A percentile compares a stretch with the other conserved stretches of the same genome.
These are phyloP conservation scores for Polysphondylium violaceum DNA, from an alignment of 78 protist genomes.

Conservation along the genomic window DNA sequence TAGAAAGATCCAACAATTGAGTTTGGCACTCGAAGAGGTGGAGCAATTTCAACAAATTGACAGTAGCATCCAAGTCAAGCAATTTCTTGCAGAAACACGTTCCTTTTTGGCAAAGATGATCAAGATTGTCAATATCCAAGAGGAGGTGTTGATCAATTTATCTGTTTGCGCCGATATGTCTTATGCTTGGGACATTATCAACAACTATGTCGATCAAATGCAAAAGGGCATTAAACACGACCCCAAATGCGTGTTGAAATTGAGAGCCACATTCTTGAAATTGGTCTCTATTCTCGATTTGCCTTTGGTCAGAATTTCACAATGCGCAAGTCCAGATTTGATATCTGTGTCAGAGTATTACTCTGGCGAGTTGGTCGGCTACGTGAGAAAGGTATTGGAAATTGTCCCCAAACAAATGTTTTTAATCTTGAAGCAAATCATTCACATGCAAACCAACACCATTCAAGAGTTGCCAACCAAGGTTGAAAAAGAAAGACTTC, in stretches of 20 bases:
- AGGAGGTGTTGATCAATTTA: slow-evolving; percentile 84
- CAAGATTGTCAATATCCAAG: slow-evolving; percentile 91
- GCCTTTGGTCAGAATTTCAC: slow-evolving; percentile 95
- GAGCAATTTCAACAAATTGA: slow-evolving; percentile 96
- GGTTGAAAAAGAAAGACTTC: slow-evolving; percentile 86
- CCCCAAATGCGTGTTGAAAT: slow-evolving; percentile 89
- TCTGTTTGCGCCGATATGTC: slow-evolving; percentile 90
- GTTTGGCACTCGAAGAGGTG: slow-evolving; percentile 94
- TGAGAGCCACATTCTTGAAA: slow-evolving; percentile 97
- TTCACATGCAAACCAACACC: slow-evolving; percentile 86
- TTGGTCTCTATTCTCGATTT: slow-evolving; percentile 94
- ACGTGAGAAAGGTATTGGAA: slow-evolving; percentile 94
- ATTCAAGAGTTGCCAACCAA: slow-evolving; percentile 90
- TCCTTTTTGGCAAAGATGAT: slow-evolving; percentile 90
- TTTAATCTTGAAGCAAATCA: slow-evolving; percentile 85
- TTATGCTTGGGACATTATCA: slow-evolving; percentile 95
- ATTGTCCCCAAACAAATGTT: slow-evolving; percentile 95
- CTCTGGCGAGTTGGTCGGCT: slow-evolving; percentile 90
- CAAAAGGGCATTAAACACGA: slow-evolving; percentile 84
- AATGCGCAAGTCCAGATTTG: slow-evolving; percentile 91
- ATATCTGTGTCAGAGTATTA: slow-evolving; percentile 95
- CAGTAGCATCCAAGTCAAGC: slow-evolving; percentile 88
- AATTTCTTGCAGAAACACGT: slow-evolving; percentile 92
- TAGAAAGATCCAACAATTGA: slow-evolving; percentile 93
- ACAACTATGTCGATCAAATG: slow-evolving; percentile 83